Evolutionary conservation across 2,329 filamentous ascomycete species (phyloP), one percentile per base, ranked within the genome.

Genomic region (Aspergillus fijiensis): DNA sequence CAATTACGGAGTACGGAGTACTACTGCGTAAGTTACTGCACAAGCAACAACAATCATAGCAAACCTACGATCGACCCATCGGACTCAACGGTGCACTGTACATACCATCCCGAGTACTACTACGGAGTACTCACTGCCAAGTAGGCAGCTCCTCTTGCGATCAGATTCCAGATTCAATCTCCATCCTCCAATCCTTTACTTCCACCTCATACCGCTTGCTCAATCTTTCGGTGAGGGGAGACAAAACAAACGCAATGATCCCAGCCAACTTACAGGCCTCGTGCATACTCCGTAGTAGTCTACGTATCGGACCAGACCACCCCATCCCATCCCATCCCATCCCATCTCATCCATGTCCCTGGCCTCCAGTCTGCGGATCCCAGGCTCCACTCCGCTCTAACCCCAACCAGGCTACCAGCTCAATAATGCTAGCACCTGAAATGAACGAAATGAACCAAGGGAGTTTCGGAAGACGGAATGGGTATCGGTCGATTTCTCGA

Each of bases 181-280:
- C 11, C 5, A 19, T 45, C 14, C 14, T n/a, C 16, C 39, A 45
- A 16, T 45, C 39, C 39, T 19, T 19, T 6, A 45, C 14, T n/a
- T 45, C 39, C 39, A 16, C 16, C 16, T 45, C 39, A 55, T 47
- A 55, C 52, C 53, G 53, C 53, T 16, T 33, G 53, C 29, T 55
- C 48, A 42, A 55, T 55, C 53, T 55, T 55, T 55, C 53, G 53
- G 53, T 55, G 53, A 55, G 53, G 39, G 25, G 14, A 29, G 27
- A 29, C 27, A 25, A 23, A 33, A 45, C 33, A 16, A 54, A 23
- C 35, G 39, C 39, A 45, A 45, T 45, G 14, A 55, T 55, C 52
- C 52, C 21, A 1, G 42, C 39, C 14, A 31, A 48, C 11, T 29
- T 21, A 49, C 39, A 27, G 25, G 52, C 52, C 52, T 55, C 52